Conservation (phyloP, 2,329 filamentous ascomycete species). For the Scleromitrula shiraiana region DNA sequence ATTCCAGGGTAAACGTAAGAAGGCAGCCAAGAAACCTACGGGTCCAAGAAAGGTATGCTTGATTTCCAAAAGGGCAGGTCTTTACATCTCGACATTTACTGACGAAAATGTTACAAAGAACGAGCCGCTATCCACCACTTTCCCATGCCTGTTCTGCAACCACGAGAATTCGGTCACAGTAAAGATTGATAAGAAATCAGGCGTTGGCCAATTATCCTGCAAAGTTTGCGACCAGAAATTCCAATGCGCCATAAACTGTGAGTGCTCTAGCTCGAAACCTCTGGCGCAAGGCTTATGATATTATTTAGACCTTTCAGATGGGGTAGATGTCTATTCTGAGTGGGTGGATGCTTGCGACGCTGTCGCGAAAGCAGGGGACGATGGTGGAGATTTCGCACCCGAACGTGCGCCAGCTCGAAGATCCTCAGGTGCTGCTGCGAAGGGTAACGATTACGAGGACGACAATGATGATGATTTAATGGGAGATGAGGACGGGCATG, state of each 20-base stretch:
- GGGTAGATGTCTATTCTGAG: slow-evolving; percentile 93
- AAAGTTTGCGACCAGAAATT: slow-evolving; percentile 92
- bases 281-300: slow-evolving; percentile 12
- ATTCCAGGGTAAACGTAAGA: slow-evolving; percentile 79
- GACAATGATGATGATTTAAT: slow-evolving; percentile 29
- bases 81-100: not conserved
- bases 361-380: slow-evolving; percentile 53
- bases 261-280: slow-evolving; percentile 1
- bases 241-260: slow-evolving; percentile 91
- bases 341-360: slow-evolving; percentile 93
- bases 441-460: slow-evolving; percentile 28
- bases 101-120: slow-evolving; percentile 37
- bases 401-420: slow-evolving; percentile 16
- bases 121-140: slow-evolving; percentile 71
- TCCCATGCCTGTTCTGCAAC: slow-evolving; percentile 97
- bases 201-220: slow-evolving; percentile 77
- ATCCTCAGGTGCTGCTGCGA: slow-evolving; percentile 16
- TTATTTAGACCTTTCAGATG: slow-evolving; percentile 67
- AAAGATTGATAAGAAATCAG: slow-evolving; percentile 88
- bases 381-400: slow-evolving; percentile 24
- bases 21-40: slow-evolving; percentile 73
- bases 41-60: slow-evolving; percentile 68
- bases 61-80: not conserved
- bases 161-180: slow-evolving; percentile 89
- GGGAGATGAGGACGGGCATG: slow-evolving; percentile 39